Evolutionary conservation across 148 eudicot genomes (phyloP), one percentile per base, ranked within the genome.

Genomic region (Chenopodium quinoa): DNA sequence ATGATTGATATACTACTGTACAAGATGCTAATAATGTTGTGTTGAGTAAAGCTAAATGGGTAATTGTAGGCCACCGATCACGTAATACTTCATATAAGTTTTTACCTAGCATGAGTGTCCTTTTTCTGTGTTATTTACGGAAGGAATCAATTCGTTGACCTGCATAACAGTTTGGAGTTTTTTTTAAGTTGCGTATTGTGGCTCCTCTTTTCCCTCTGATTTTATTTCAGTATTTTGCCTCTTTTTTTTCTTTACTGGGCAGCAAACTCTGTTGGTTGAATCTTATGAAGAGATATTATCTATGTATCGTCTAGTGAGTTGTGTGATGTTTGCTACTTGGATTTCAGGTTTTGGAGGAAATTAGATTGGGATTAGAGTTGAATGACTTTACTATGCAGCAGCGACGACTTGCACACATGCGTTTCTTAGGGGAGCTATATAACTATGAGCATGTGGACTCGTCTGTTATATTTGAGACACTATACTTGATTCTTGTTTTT

Each of bases 331-430:
- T 63, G 25, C 12, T 80, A 14, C 27, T 82, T 77, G 79, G 52
- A 72, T 84, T 84, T 78, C 90, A 96, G 99, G 98, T 96, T 25
- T 88, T 96, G 91, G 99, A 96, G 84, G 97, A 93, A 85, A 92
- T 96, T 68, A 89, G 99, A 83, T 46, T 87, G 54, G 99, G 98
- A 27, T 77, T 96, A 32, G 99, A 96, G 89, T 79, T 91, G 90
- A 96, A 96, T 88, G 99, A 96, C 82, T 96, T 86, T 87, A 92
- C 91, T 54, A 92, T 92, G 98, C 98, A 96, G 86, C 99, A 96
- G 76, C 89, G 86, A 46, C 97, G 95, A 65, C 90, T 96, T 88
- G 97, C 98, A 29, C 93, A 88, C 87, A 92, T 96, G 98, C 97
- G 99, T 78, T 92, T 96, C 86, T 85, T 96, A 72, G 99, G 99